Base-by-base conservation (phyloP, 768 basidiomycete species). In the Xanthoconium purpureum region DNA sequence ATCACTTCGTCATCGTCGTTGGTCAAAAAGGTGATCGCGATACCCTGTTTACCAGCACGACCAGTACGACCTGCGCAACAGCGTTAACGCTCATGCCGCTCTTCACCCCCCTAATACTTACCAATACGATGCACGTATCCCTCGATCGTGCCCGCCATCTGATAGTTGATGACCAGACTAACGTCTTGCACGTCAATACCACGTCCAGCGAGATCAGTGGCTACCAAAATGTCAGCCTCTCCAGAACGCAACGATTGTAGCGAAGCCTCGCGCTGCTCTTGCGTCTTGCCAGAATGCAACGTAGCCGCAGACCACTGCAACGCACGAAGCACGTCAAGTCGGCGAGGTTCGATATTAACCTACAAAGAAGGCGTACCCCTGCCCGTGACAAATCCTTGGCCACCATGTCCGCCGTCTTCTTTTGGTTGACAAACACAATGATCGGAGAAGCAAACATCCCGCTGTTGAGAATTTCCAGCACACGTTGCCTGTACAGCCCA, bases 101-200 rank as follows among this genome's bases (percentile, higher is more conserved):
- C 37, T 24, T 43, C 3, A 18, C 49, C 38, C n/a, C 54, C 56
- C 40, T 6, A 9, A 55, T 46, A 70, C 85, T 52, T 67, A 91
- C 96, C 97, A 66, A 99, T 98, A 71, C 96, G 89, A 74, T 98
- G 96, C 45, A 98, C 93, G 68, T 97, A 98, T 39, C 89, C 93
- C 73, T 99, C 97, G 73, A 99, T 98, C 20, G 89, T 92, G 64
- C 83, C 84, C 6, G 94, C 84, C 96, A 98, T 98, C 75, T 97
- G 93, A 80, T 86, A 99, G 73, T 98, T 98, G 79, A 98, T 86
- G 59, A 98, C 96, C 49, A 97, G 78, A 57, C 86, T 89, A 57
- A 98, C 97, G 70, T 98, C 94, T 58, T 93, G 91, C 13, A 99
- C 96, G 73, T 99, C 97, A 72, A 98, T 98, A 81, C 97, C 97